These are phyloP conservation scores for Taiozyma sp. DNA, from an alignment of 1,139 yeast genomes.

Conservation along the genomic window DNA sequence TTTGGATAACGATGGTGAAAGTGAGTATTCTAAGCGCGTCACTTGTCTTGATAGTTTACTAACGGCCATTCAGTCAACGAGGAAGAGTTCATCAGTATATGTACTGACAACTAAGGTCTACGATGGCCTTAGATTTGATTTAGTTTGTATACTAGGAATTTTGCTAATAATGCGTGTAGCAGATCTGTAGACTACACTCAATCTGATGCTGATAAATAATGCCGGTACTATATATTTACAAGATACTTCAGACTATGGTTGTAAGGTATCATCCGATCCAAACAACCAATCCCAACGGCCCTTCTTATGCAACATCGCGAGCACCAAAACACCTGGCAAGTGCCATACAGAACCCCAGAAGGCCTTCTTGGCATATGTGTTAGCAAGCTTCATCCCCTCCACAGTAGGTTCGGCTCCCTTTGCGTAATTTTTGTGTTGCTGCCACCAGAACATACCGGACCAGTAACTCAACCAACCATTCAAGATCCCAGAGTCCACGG, in stretches of 20 bases:
- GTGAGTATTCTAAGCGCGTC: slow-evolving; percentile 1
- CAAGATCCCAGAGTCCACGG: slow-evolving; percentile 71
- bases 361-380: slow-evolving; percentile 69
- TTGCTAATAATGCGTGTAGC: neutral
- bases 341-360: slow-evolving; percentile 97
- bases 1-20: slow-evolving; percentile 93
- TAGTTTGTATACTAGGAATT: neutral
- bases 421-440: slow-evolving; percentile 55
- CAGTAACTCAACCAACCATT: slow-evolving; percentile 84
- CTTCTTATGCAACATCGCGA: slow-evolving; percentile 92
- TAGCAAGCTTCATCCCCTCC: slow-evolving; percentile 56
- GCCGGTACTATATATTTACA: neutral
- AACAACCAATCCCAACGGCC: slow-evolving; percentile 89
- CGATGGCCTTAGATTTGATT: neutral
- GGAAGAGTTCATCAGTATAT: slow-evolving; percentile 88
- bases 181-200: neutral
- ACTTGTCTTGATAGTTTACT: slow-evolving; percentile 1
- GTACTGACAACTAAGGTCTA: slow-evolving; percentile 50
- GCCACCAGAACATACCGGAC: slow-evolving; percentile 82
- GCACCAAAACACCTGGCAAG: slow-evolving; percentile 79
- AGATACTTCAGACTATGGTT: neutral
- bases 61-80: slow-evolving; percentile 49
- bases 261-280: slow-evolving; percentile 13
- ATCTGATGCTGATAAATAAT: neutral
- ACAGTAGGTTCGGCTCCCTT: slow-evolving; percentile 38